Evolutionary conservation across 2,329 filamentous ascomycete species (phyloP).

Genomic region (Macrophomina tecta): DNA sequence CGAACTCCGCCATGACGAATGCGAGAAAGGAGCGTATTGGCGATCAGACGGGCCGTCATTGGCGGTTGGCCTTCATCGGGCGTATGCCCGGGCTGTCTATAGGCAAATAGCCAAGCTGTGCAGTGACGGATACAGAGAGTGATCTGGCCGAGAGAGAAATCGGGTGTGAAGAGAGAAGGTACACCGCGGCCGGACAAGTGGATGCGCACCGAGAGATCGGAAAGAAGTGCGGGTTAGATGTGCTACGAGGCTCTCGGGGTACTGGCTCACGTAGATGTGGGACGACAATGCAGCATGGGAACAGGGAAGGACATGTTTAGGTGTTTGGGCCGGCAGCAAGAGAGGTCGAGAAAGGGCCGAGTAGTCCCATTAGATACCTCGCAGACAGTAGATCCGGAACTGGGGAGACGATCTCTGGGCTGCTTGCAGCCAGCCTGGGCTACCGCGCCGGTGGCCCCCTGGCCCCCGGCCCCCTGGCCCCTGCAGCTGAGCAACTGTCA

Average conservation of each 20-base stretch:
- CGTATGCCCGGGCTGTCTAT: background rate
- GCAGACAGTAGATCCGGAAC: background rate
- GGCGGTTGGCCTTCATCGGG: constrained; percentile 14
- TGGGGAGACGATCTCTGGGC: constrained; percentile 9
- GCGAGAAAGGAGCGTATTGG: background rate
- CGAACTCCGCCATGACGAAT: constrained; percentile 15
- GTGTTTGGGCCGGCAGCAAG: constrained; percentile 15
- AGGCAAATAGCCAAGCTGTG: background rate
- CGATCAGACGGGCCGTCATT: background rate
- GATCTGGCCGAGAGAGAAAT: background rate
- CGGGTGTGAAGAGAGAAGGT: background rate
- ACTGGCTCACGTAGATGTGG: constrained; percentile 5
- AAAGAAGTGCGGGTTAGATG: background rate
- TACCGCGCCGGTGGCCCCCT: background rate
- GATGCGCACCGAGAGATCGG: background rate
- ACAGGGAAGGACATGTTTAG: constrained; percentile 11
- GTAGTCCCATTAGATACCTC: constrained; percentile 6
- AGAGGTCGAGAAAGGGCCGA: constrained; percentile 7
- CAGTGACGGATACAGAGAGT: background rate
- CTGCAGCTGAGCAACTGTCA: background rate
- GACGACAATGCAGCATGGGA: background rate
- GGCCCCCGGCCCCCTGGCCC: constrained; percentile 14
- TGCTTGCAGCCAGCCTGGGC: background rate
- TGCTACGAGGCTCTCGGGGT: background rate
- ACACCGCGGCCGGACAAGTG: background rate